Base-by-base conservation (phyloP, 306 rosid genomes). In the Amphicarpaea edgeworthii region DNA sequence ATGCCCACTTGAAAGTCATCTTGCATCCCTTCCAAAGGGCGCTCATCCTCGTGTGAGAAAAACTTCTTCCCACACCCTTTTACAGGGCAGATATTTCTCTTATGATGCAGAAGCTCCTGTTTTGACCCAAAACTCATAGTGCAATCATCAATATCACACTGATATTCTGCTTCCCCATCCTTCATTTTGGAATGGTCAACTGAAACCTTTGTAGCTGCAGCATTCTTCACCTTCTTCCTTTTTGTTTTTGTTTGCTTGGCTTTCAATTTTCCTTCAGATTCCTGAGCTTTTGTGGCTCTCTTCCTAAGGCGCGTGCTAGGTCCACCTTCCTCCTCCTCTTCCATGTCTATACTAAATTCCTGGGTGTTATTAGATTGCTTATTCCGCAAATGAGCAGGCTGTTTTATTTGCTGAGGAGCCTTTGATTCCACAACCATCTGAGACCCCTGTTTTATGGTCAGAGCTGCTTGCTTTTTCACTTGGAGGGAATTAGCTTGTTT, bases 1-100 rank as follows among this genome's bases (percentile, higher is more conserved):
- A 93, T 38, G 99, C 93, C 99, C 98, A 93, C 85, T 96, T 96
- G 91, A 96, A 96, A 42, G 90, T 90, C 99, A 93, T 96, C 93
- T 93, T 92, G 94, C 99, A 96, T 68, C 99, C 99, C 86, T 88
- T 96, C 99, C 99, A 96, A 19, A 49, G 99, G 99, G 34, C 97
- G 98, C 20, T 96, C 99, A 77, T 96, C 99, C 82, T 82, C 65
- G 76, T 96, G 99, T 0, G 99, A 92, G 91, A 96, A 90, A 74
- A 96, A 96, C 75, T 90, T 96, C 88, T 96, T 96, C 16, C 91
- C 99, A 9, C 99, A 96, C 10, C 99, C 97, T 83, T 96, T 92
- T 24, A 96, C 92, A 8, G 99, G 99, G 74, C 99, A 96, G 16
- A 90, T 68, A 43, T 96, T 90, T 83, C 76, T 87, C 89, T 96